Evolutionary conservation across 495 filamentous ascomycete species (phyloP), one percentile per base, ranked within the genome.

Genomic region (Pseudevernia furfuracea): DNA sequence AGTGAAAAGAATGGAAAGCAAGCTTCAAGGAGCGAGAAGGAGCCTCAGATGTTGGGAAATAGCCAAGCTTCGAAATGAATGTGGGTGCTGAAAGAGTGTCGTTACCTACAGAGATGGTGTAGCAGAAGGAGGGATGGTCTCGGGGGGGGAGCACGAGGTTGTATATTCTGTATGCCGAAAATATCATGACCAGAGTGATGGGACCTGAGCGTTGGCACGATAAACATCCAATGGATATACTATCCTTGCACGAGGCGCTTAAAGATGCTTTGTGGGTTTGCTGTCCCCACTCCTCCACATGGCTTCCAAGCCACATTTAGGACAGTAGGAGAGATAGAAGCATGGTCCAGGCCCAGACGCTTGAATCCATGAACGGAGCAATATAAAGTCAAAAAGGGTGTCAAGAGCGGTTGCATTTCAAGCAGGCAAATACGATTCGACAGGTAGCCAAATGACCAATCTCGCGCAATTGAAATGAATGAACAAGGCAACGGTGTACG

Each of bases 21-120:
- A 53, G 56, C 62, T 23, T 53, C 62, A 53, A 60, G 56, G 23
- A 34, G 19, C 30, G 30, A 59, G 32, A 38, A 34, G 6, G 43
- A 64, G 30, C 58, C 28, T 53, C n/a, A 25, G 12, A 2, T 38
- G 34, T 30, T 23, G 32, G n/a, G 21, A 39, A 52, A 49, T 15
- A 46, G 43, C 59, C 55, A 49, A 64, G 62, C 39, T 49, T 52
- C 34, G 39, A 32, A 52, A 49, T 9, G 60, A 61, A 17, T 39
- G 43, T 36, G 21, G 28, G n/a, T 64, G 55, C 15, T 48, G 0
- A 59, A 49, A 34, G 53, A 64, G 62, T n/a, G 62, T 58, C 14
- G 32, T 34, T 12, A 32, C 49, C 30, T 46, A 43, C 37, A 37
- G 37, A 39, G n/a, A 59, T n/a, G 41, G 37, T 34, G 43, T 32